Conservation (phyloP, 176 grass and related monocot genomes). For the Oryza longistaminata region DNA sequence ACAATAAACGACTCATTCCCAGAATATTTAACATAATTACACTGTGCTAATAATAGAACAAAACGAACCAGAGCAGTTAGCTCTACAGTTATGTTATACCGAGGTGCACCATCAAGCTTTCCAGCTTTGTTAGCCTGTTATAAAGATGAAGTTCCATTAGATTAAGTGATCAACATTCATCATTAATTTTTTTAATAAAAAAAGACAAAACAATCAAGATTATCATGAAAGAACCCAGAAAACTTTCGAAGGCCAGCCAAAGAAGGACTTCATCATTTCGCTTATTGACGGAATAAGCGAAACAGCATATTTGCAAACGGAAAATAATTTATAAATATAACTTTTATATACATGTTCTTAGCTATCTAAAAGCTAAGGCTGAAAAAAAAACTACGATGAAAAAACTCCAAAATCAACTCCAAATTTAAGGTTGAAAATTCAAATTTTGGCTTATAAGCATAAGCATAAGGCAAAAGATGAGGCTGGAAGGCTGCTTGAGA, state of each 20-base stretch:
- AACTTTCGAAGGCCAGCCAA: slow-evolving; percentile 18
- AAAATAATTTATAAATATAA: no score
- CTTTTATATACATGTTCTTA: no score
- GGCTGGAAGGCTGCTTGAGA: not conserved
- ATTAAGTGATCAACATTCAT: slow-evolving; percentile 23
- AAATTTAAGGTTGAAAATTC: no score
- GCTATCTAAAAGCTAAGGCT: no score
- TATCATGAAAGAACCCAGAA: slow-evolving; percentile 16
- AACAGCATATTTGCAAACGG: no score
- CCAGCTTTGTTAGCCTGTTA: slow-evolving; percentile 74
- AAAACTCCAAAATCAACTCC: no score
- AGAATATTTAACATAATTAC: slow-evolving; percentile 29
- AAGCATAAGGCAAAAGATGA: no score
- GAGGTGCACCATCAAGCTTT: slow-evolving; percentile 79
- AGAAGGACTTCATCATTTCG: not conserved
- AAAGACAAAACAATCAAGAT: not conserved
- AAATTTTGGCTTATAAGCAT: no score
- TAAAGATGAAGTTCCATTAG: slow-evolving; percentile 17
- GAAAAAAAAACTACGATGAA: no score
- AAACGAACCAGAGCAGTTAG: slow-evolving; percentile 82
- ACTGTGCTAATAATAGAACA: slow-evolving; percentile 28
- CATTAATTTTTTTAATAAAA: not conserved
- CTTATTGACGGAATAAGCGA: no score
- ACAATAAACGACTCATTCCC: slow-evolving; percentile 8
- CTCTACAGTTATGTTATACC: slow-evolving; percentile 79